Evolutionary conservation across 1,139 yeast genomes (phyloP).

Genomic region (Kurtzmaniella quercitrusa): DNA sequence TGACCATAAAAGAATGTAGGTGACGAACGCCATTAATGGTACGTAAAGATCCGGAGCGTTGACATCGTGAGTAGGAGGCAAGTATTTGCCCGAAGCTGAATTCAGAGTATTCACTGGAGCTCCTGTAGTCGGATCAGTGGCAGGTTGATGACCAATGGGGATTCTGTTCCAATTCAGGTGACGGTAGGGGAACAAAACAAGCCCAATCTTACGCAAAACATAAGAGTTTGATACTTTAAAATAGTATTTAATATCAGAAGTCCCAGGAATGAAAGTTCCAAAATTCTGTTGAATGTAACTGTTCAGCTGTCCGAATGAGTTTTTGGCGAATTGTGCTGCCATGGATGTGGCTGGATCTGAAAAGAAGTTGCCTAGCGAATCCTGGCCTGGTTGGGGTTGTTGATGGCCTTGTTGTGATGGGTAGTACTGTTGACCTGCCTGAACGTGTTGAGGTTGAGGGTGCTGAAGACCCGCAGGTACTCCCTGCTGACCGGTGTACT

Average conservation of each 20-base stretch:
- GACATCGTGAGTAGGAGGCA: slow-evolving; percentile 75
- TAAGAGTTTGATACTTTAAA: slow-evolving; percentile 90
- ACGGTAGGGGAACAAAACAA: slow-evolving; percentile 82
- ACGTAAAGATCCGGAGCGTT: slow-evolving; percentile 97
- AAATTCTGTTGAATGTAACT: slow-evolving; percentile 73
- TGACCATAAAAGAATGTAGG: slow-evolving; percentile 84
- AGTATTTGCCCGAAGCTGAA: slow-evolving; percentile 45
- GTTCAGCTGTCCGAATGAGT: slow-evolving; percentile 69
- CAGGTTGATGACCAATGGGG: slow-evolving; percentile 26
- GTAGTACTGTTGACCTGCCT: slow-evolving; percentile 13
- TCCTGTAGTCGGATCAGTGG: slow-evolving; percentile 20
- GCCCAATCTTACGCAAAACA: slow-evolving; percentile 67
- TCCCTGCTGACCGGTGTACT: neutral
- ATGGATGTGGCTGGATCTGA: slow-evolving; percentile 79
- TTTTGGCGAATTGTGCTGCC: slow-evolving; percentile 87
- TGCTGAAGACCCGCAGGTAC: slow-evolving; percentile 34
- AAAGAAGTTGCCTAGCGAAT: slow-evolving; percentile 40
- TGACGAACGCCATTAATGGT: slow-evolving; percentile 88
- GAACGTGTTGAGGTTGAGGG: slow-evolving; percentile 13
- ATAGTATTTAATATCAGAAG: slow-evolving; percentile 67
- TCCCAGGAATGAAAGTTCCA: slow-evolving; percentile 48
- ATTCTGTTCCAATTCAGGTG: slow-evolving; percentile 75
- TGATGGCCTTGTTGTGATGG: slow-evolving; percentile 12
- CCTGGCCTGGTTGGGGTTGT: slow-evolving; percentile 7
- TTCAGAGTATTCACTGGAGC: slow-evolving; percentile 24